These are phyloP conservation scores for Torulaspora quercuum DNA, from an alignment of 805 yeast species.

Conservation along the genomic window DNA sequence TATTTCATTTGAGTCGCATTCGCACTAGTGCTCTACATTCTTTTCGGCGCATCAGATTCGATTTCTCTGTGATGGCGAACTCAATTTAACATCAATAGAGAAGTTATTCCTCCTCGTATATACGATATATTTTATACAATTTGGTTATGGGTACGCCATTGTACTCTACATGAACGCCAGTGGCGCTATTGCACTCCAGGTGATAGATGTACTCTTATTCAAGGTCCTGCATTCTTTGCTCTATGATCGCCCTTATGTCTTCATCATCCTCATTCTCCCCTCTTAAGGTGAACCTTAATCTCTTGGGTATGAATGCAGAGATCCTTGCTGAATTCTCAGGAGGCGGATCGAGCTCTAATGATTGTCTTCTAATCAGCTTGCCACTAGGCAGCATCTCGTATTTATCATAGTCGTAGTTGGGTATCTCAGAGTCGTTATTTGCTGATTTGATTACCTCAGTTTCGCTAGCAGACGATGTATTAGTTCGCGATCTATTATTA, in stretches of 20 bases:
- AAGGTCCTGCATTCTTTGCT: conserved; percentile 42
- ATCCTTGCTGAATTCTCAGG: conserved; percentile 15
- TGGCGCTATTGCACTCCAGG: too few relatives aligned
- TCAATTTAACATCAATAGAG: neutral
- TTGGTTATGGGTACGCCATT: too few relatives aligned
- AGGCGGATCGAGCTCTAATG: conserved; percentile 2
- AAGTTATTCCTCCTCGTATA: conserved; percentile 1
- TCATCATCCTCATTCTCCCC: conserved; percentile 35
- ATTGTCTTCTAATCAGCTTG: conserved; percentile 48
- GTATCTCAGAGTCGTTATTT: conserved; percentile 5
- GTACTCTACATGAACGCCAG: too few relatives aligned
- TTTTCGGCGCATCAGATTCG: too few relatives aligned
- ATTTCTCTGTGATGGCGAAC: too few relatives aligned
- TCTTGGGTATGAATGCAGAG: conserved; percentile 30
- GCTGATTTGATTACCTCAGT: conserved; percentile 3
- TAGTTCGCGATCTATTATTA: conserved; percentile 8
- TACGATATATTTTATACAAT: conserved; percentile 6
- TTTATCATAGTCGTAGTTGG: conserved; percentile 28
- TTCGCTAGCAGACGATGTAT: conserved; percentile 10
- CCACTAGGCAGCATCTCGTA: conserved; percentile 75
- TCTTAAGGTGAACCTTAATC: conserved; percentile 37
- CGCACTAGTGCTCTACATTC: too few relatives aligned
- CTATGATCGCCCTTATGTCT: conserved; percentile 54
- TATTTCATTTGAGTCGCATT: too few relatives aligned
- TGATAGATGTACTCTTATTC: conserved; percentile 23